Conservation (phyloP, 1,284 basidiomycete species). For the Tylopilus orsonianus region DNA sequence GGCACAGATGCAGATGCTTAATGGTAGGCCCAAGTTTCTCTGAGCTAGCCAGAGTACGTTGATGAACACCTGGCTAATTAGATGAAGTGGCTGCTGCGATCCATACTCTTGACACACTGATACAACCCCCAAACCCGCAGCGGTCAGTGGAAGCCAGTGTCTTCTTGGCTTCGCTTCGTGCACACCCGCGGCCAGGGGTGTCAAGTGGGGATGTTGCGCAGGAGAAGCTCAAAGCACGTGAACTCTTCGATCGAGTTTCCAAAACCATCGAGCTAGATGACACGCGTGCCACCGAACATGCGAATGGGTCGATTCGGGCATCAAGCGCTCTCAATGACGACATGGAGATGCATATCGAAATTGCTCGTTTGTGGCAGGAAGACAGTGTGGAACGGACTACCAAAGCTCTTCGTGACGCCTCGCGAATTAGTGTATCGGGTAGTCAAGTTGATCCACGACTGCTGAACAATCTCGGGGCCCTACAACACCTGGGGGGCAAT, state of each 20-base stretch:
- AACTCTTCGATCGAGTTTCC: constrained; percentile 76
- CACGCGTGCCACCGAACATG: constrained; percentile 40
- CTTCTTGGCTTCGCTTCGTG: constrained; percentile 86
- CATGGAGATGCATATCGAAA: constrained; percentile 81
- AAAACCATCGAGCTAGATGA: constrained; percentile 65
- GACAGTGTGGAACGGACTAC: constrained; percentile 74
- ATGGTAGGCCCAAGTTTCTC: constrained; percentile 47
- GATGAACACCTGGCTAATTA: constrained; percentile 26
- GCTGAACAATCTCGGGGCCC: constrained; percentile 80
- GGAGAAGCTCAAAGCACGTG: constrained; percentile 74
- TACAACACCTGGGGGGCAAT: constrained; percentile 74
- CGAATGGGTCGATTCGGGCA: constrained; percentile 24
- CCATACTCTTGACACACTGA: constrained; percentile 82
- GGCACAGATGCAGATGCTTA: constrained; percentile 83
- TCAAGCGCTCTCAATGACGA: constrained; percentile 50
- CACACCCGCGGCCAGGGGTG: constrained; percentile 76
- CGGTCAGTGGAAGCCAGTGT: constrained; percentile 78
- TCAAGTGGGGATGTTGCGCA: constrained; percentile 69
- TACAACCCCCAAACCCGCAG: constrained; percentile 64
- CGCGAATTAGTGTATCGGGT: constrained; percentile 54
- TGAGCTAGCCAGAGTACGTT: background rate
- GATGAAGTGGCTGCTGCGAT: constrained; percentile 80
- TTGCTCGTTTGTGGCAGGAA: constrained; percentile 84
- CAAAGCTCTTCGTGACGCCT: constrained; percentile 72
- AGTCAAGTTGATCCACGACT: constrained; percentile 62